Conservation (phyloP, 176 grass and related monocot species). For the Poa pratensis region DNA sequence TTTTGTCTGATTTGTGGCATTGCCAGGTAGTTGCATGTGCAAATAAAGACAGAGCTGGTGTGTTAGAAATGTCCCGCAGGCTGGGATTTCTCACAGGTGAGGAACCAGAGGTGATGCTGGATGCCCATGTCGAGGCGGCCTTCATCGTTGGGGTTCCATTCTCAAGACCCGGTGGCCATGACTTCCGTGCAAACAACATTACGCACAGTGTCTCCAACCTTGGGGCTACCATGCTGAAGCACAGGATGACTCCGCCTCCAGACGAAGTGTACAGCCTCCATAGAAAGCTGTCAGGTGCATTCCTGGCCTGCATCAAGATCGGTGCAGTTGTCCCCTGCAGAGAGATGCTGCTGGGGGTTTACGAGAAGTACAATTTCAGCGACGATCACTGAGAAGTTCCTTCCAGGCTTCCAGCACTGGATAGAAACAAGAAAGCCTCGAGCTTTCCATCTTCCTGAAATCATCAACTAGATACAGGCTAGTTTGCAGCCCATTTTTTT, state of each 20-base stretch:
- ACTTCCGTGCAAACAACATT: conserved; percentile 82
- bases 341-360: conserved; percentile 70
- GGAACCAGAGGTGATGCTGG: conserved; percentile 84
- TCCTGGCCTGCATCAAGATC: conserved; percentile 94
- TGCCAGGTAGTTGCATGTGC: conserved; percentile 88
- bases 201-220: conserved; percentile 79
- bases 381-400: conserved; percentile 43
- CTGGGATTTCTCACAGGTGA: conserved; percentile 92
- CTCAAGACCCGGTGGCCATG: conserved; percentile 65
- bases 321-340: conserved; percentile 87
- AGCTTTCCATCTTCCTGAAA: neutral
- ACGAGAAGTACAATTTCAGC: conserved; percentile 64
- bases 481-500: conserved; percentile 50
- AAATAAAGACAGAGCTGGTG: conserved; percentile 68
- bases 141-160: conserved; percentile 90
- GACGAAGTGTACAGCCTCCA: conserved; percentile 95
- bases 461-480: conserved; percentile 17
- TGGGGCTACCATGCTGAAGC: conserved; percentile 90
- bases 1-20: conserved; percentile 1
- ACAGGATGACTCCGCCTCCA: conserved; percentile 84
- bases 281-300: conserved; percentile 93
- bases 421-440: conserved; percentile 22
- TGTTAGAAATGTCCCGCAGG: conserved; percentile 79
- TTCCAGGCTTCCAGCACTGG: conserved; percentile 53
- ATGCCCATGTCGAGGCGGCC: conserved; percentile 85